Evolutionary conservation across 768 basidiomycete species (phyloP).

Genomic region (Boletus reticulatus): DNA sequence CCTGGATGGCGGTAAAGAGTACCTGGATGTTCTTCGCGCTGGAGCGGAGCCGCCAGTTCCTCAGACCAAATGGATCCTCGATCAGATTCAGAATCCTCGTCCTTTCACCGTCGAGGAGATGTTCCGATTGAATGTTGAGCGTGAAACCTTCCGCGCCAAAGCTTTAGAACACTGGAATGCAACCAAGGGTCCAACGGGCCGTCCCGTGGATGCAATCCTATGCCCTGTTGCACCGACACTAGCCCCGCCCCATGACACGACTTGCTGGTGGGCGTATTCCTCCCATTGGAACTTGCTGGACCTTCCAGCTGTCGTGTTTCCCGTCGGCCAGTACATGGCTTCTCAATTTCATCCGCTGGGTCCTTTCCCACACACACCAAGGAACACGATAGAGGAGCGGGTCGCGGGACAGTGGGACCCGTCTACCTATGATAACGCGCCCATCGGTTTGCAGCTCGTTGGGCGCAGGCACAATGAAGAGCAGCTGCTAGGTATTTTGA

Average conservation of each 20-base stretch:
- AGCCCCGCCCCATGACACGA: slow-evolving; percentile 47
- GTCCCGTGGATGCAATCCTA: slow-evolving; percentile 47
- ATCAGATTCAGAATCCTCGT: slow-evolving; percentile 36
- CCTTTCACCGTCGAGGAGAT: slow-evolving; percentile 41
- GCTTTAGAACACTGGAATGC: slow-evolving; percentile 47
- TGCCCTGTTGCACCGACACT: slow-evolving; percentile 46
- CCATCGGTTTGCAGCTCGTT: slow-evolving; percentile 48
- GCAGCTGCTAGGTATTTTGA: slow-evolving; percentile 43
- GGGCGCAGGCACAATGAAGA: slow-evolving; percentile 52
- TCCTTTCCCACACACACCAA: slow-evolving; percentile 21
- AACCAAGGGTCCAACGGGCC: slow-evolving; percentile 35
- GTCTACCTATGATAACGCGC: slow-evolving; percentile 40
- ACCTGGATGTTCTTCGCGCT: slow-evolving; percentile 34
- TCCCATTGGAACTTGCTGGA: slow-evolving; percentile 55
- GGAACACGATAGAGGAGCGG: slow-evolving; percentile 37
- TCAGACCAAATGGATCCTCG: slow-evolving; percentile 43
- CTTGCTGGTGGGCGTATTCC: slow-evolving; percentile 50
- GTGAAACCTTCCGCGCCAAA: slow-evolving; percentile 40
- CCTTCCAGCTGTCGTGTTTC: slow-evolving; percentile 47
- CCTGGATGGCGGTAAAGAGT: slow-evolving; percentile 48
- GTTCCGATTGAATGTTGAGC: slow-evolving; percentile 44
- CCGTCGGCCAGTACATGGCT: slow-evolving; percentile 38
- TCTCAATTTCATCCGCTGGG: slow-evolving; percentile 12
- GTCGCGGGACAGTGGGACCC: slow-evolving; percentile 42
- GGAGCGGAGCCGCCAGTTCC: slow-evolving; percentile 39